Evolutionary conservation across 352 stramenopile genomes (phyloP), one percentile per base, ranked within the genome.

Genomic region (Elongisporangium anandrum): DNA sequence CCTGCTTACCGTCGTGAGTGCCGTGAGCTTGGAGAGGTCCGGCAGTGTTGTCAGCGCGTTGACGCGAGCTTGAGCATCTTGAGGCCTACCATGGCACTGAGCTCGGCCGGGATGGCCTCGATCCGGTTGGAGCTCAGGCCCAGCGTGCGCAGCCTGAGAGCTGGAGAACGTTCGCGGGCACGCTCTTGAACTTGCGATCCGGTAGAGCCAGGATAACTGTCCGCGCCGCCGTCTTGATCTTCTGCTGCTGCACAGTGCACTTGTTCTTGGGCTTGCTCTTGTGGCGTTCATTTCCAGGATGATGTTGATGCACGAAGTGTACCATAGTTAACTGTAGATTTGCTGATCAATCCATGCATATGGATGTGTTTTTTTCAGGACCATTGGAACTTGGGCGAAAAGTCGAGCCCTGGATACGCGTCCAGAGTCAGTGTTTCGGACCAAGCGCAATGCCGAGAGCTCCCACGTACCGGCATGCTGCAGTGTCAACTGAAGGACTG

Each of bases 251-350:
- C 24, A 94, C 79, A 53, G 59, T 77, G 55, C 80, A 80, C 56
- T 63, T 87, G 56, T 78, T 89, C 73, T 92, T 95, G 23, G 86
- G 84, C 68, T 92, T 91, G 72, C 81, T 88, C 72, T 85, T n/a
- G n/a, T 87, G 55, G 77, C 72, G 62, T 89, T 69, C 55, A n/a
- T 13, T 39, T 39, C 24, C 7, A n/a, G n/a, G n/a, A 34, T 39
- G 9, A 39, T 39, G 29, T 2, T 7, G 29, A 39, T 39, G 29
- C 4, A 13, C 2, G 29, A 15, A 39, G 29, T 39, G 29, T 39
- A 39, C 29, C 29, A 39, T 39, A n/a, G n/a, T n/a, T n/a, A n/a
- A n/a, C n/a, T n/a, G n/a, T n/a, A n/a, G n/a, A n/a, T n/a, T n/a
- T n/a, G n/a, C n/a, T n/a, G n/a, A 34, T 34, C 24, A 34, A 34